A percentile compares a stretch with the other conserved stretches of the same genome.
These are phyloP conservation scores for Pseudonitzschia pungens DNA, from an alignment of 108 stramenopile genomes.

Conservation along the genomic window DNA sequence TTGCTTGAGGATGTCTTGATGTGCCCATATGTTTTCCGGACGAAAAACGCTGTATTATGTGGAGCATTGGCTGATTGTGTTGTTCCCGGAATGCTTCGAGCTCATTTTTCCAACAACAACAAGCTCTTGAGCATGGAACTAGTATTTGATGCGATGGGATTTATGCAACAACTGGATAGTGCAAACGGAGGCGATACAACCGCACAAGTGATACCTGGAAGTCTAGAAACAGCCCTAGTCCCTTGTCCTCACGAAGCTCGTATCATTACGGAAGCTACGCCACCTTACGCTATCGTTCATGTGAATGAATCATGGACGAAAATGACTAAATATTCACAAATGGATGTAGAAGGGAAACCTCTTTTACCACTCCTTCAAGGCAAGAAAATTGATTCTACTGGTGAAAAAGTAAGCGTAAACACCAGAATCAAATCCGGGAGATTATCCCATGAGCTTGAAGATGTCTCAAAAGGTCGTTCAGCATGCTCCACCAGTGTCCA, in stretches of 20 bases:
- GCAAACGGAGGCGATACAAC: constrained; percentile 68
- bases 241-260: constrained; percentile 67
- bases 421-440: constrained; percentile 28
- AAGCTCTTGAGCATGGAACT: constrained; percentile 72
- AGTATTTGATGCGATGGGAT: constrained; percentile 87
- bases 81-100: constrained; percentile 82
- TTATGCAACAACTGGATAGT: constrained; percentile 84
- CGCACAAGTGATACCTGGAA: constrained; percentile 78
- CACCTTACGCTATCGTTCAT: constrained; percentile 69
- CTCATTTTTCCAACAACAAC: constrained; percentile 61
- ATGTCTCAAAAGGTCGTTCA: constrained; percentile 49
- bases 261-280: constrained; percentile 71
- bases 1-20: constrained; percentile 73
- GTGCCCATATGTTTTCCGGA: constrained; percentile 80
- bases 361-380: constrained; percentile 55
- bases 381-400: constrained; percentile 36
- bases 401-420: constrained; percentile 1
- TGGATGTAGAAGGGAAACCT: constrained; percentile 72
- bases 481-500: constrained; percentile 65
- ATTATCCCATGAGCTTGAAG: constrained; percentile 50
- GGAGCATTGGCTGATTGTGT: constrained; percentile 76
- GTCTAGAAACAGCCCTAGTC: constrained; percentile 77
- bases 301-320: constrained; percentile 76
- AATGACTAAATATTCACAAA: constrained; percentile 69
- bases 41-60: constrained; percentile 73